Evolutionary conservation across 495 filamentous ascomycete species (phyloP).

Genomic region (Parathielavia appendiculata): DNA sequence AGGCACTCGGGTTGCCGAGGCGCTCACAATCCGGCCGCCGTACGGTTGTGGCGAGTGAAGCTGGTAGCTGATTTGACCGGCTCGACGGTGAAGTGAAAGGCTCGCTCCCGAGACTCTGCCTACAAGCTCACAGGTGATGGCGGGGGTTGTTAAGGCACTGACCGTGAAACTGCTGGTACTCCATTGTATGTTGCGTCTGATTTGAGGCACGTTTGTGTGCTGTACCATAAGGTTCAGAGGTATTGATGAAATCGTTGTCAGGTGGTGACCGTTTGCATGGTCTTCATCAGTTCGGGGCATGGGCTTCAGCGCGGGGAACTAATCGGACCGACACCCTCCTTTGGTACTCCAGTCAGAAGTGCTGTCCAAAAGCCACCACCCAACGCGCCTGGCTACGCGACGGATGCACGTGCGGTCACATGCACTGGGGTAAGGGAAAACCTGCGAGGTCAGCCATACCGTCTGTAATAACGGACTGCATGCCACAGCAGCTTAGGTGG

Average conservation of each 20-base stretch:
- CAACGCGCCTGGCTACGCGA: conserved; percentile 11
- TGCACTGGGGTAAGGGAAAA: not conserved
- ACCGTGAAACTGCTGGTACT: too few relatives aligned
- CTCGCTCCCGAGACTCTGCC: too few relatives aligned
- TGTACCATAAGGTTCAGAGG: too few relatives aligned
- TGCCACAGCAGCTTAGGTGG: too few relatives aligned
- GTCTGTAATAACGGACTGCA: not conserved
- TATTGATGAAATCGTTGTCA: too few relatives aligned
- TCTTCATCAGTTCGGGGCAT: not conserved
- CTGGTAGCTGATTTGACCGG: too few relatives aligned
- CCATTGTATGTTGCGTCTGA: too few relatives aligned
- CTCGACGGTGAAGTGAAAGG: too few relatives aligned
- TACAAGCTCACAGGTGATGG: too few relatives aligned
- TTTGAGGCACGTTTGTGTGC: too few relatives aligned
- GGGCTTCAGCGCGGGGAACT: conserved; percentile 20
- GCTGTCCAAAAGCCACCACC: conserved; percentile 13
- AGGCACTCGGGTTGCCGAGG: conserved; percentile 5
- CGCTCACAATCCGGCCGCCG: too few relatives aligned
- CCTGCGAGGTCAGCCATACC: not conserved
- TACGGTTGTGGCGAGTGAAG: not conserved
- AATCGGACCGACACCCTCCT: conserved; percentile 30
- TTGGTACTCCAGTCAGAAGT: conserved; percentile 11
- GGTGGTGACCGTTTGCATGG: not conserved
- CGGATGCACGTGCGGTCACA: conserved; percentile 18
- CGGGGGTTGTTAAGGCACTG: too few relatives aligned